A percentile compares a stretch with the other conserved stretches of the same genome.
Evolutionary conservation across 768 basidiomycete genomes (phyloP).

Genomic region (Mycena maculata): DNA sequence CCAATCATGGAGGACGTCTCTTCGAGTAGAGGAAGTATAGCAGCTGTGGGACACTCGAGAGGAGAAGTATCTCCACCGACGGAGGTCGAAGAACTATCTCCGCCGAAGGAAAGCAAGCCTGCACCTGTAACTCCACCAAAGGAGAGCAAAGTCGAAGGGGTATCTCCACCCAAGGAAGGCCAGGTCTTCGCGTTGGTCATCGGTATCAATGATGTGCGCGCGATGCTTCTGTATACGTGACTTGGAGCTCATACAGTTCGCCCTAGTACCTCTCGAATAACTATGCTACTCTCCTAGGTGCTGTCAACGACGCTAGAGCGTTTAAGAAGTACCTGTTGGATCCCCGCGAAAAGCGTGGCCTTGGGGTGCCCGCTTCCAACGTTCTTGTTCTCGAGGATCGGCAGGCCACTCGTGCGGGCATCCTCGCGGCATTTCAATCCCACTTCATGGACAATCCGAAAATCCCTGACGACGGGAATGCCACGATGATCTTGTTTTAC

Average conservation of each 20-base stretch:
- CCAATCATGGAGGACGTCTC: too few species aligned
- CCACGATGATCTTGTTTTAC: slow-evolving; percentile 1
- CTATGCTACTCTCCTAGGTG: not conserved
- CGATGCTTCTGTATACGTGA: not conserved
- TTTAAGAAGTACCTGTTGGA: not conserved
- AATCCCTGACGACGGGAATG: not conserved
- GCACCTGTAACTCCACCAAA: too few species aligned
- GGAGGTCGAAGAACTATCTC: too few species aligned
- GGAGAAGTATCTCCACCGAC: too few species aligned
- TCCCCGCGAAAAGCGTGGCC: not conserved
- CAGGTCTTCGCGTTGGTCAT: not conserved
- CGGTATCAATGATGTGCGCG: not conserved
- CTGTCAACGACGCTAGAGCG: not conserved
- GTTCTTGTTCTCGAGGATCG: not conserved
- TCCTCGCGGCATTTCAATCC: not conserved
- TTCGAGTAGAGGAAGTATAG: too few species aligned
- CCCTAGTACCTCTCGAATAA: not conserved
- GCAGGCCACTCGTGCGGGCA: not conserved
- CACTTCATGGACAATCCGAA: slow-evolving; percentile 1
- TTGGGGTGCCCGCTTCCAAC: not conserved
- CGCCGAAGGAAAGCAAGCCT: too few species aligned
- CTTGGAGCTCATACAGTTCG: not conserved
- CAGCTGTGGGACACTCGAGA: too few species aligned
- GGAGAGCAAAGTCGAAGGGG: too few species aligned
- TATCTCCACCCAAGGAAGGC: too few species aligned